phyloP scores from a whole-genome alignment of 75 land plant genomes.

The Pinus albicaulis region DNA sequence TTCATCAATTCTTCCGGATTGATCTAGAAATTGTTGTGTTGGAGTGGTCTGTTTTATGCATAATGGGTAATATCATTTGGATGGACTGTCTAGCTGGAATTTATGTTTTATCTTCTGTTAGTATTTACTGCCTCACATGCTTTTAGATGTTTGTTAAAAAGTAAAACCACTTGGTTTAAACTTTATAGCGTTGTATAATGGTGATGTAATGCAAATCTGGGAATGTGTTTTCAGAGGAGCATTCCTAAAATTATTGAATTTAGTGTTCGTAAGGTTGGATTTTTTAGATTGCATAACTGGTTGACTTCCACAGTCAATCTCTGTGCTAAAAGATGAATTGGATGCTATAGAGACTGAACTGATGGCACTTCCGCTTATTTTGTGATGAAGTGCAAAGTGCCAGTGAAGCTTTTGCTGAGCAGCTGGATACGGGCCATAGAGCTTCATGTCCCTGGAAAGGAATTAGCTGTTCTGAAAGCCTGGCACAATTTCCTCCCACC shows the following conservation, averaged over 20 bases:
- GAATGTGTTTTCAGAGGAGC: background rate
- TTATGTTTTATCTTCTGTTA: too few relatives aligned
- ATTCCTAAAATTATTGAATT: background rate
- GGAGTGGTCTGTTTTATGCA: too few relatives aligned
- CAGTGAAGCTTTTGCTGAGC: conserved; percentile 56
- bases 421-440: conserved; percentile 74
- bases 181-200: too few relatives aligned
- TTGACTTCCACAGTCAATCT: background rate
- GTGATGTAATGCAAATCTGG: background rate
- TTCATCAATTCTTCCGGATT: too few relatives aligned
- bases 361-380: background rate
- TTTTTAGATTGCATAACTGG: background rate
- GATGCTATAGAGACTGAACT: background rate
- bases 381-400: conserved; percentile 48
- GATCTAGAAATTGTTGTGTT: too few relatives aligned
- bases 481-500: conserved; percentile 89
- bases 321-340: background rate
- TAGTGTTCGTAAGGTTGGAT: background rate
- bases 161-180: too few relatives aligned
- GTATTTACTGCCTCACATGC: too few relatives aligned
- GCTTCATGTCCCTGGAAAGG: conserved; percentile 84
- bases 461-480: conserved; percentile 81
- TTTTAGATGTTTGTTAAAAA: too few relatives aligned
- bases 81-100: too few relatives aligned
- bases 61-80: too few relatives aligned